A percentile compares a stretch with the other conserved stretches of the same genome.
Conservation (phyloP, 2,329 filamentous ascomycete genomes). For the Furcasterigmium sp. region DNA sequence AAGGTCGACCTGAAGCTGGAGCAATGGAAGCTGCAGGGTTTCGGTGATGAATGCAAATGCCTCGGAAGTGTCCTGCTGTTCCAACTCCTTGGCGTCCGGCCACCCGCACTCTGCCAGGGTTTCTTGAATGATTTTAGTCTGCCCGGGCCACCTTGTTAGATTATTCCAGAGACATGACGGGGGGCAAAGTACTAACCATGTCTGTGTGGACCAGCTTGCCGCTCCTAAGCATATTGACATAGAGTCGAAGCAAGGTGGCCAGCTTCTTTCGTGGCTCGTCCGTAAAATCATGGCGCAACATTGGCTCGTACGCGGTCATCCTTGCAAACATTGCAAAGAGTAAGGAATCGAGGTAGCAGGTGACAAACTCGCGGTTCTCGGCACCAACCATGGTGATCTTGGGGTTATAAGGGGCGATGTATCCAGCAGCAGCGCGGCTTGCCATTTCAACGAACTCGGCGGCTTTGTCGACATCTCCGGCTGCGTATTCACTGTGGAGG, state of each 20-base stretch:
- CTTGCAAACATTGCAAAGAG: constrained; percentile 95
- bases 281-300: constrained; percentile 74
- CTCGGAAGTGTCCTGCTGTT: constrained; percentile 93
- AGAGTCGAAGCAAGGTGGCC: constrained; percentile 74
- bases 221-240: constrained; percentile 86
- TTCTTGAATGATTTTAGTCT: constrained; percentile 81
- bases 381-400: constrained; percentile 72
- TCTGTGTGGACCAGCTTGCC: constrained; percentile 83
- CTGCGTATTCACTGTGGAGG: constrained; percentile 58
- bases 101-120: constrained; percentile 82
- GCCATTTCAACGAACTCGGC: constrained; percentile 73
- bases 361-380: constrained; percentile 78
- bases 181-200: constrained; percentile 61
- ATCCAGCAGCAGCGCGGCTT: constrained; percentile 74
- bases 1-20: constrained; percentile 89
- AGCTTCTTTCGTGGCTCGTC: constrained; percentile 69
- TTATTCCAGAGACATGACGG: background rate
- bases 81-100: constrained; percentile 69
- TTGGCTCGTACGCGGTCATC: constrained; percentile 85
- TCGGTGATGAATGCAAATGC: constrained; percentile 94
- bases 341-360: constrained; percentile 90
- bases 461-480: constrained; percentile 67
- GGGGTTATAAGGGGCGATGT: constrained; percentile 70
- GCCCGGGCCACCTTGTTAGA: constrained; percentile 16
- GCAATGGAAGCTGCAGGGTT: constrained; percentile 76